These are phyloP conservation scores for Blastomyces silverae DNA, from an alignment of 2,329 filamentous ascomycete species.

Conservation along the genomic window DNA sequence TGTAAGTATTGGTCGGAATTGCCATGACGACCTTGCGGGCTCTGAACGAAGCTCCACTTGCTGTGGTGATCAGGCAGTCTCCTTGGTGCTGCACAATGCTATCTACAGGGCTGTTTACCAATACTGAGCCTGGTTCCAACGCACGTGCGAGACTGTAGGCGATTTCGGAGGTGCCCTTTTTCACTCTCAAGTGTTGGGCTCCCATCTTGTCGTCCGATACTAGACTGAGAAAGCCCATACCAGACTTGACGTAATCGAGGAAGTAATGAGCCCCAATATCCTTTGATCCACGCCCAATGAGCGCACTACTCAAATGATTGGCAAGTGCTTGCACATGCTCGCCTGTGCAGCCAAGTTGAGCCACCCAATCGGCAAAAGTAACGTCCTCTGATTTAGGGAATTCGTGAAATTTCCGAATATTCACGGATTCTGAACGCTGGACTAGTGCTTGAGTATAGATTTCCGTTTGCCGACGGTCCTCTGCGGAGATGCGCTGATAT, in stretches of 20 bases:
- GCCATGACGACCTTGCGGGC: slow-evolving; percentile 42
- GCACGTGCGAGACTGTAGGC: slow-evolving; percentile 24
- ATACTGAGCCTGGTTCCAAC: slow-evolving; percentile 22
- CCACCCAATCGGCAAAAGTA: neutral
- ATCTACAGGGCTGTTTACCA: slow-evolving; percentile 21
- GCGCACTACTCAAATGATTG: neutral
- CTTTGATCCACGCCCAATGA: neutral
- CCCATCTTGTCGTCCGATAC: neutral
- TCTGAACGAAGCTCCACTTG: neutral
- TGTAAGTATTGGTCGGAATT: slow-evolving; percentile 45
- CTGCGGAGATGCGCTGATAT: neutral
- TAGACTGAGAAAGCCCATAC: neutral
- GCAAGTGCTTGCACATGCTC: neutral
- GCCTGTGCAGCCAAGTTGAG: neutral
- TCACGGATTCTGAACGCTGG: slow-evolving; percentile 16
- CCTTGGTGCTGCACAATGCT: slow-evolving; percentile 13
- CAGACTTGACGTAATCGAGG: slow-evolving; percentile 16
- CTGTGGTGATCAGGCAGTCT: slow-evolving; percentile 3
- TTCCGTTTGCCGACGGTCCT: neutral
- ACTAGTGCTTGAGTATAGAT: slow-evolving; percentile 2
- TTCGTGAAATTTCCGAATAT: neutral
- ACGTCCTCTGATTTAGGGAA: slow-evolving; percentile 1
- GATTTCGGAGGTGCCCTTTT: neutral
- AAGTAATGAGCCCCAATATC: neutral
- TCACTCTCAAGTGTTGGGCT: neutral